These are phyloP conservation scores for Leccinum huronense DNA, from an alignment of 1,284 basidiomycete species.

Conservation along the genomic window DNA sequence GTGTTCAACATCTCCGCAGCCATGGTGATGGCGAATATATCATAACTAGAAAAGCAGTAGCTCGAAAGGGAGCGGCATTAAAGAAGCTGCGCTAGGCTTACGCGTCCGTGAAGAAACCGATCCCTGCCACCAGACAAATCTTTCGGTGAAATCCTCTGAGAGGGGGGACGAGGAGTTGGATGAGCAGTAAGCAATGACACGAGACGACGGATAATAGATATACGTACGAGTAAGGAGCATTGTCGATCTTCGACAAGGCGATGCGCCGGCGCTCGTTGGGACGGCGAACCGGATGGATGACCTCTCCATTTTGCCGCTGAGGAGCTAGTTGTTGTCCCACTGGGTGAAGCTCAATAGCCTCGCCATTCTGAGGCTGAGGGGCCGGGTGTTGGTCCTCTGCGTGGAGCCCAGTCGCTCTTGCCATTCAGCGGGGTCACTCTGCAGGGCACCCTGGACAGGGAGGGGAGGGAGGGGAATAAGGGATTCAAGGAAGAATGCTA, in stretches of 20 bases:
- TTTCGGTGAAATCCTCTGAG: conserved; percentile 62
- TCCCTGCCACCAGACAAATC: conserved; percentile 68
- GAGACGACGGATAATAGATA: background rate
- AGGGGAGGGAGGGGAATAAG: background rate
- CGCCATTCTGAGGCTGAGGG: background rate
- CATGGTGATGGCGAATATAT: conserved; percentile 73
- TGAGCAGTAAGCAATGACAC: conserved; percentile 17
- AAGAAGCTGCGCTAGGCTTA: conserved; percentile 36
- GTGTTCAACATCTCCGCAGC: conserved; percentile 72
- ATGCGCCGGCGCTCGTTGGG: conserved; percentile 52
- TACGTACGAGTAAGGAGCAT: conserved; percentile 52
- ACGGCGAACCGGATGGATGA: background rate
- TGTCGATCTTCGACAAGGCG: conserved; percentile 70
- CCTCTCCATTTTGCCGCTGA: background rate
- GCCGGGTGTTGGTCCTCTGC: background rate
- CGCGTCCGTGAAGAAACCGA: conserved; percentile 82
- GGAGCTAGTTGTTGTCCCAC: background rate
- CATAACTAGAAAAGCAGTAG: conserved; percentile 45
- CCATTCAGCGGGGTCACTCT: conserved; percentile 2
- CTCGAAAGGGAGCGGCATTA: background rate
- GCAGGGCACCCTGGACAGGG: background rate
- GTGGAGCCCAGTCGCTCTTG: background rate
- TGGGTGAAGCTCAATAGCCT: background rate
- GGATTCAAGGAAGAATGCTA: background rate
- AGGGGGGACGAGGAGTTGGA: background rate